Evolutionary conservation across 2,329 filamentous ascomycete genomes (phyloP), one percentile per base, ranked within the genome.

Genomic region (Leptographium wingfieldii): DNA sequence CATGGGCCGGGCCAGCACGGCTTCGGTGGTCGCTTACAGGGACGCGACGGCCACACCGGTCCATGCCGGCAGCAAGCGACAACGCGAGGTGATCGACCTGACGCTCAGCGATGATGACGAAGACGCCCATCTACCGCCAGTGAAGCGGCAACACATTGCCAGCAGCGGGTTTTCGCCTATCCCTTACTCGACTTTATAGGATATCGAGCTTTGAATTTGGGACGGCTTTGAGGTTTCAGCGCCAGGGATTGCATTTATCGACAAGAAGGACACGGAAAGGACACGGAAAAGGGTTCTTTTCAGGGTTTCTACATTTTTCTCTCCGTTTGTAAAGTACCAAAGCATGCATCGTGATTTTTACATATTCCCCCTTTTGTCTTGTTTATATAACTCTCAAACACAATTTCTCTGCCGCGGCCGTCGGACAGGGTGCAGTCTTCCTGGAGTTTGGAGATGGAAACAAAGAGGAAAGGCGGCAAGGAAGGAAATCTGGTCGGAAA

Each of bases 41-140:
- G 31, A 49, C 5, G 29, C 27, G 29, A 16, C n/a, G 10, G 49
- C 22, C 51, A 55, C 25, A 12, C 35, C 25, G 12, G 29, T 22
- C 38, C 29, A 35, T 31, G 29, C 54, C 2, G 51, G 49, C 48
- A 64, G 56, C 48, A 83, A 83, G 68, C 75, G 80, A 27, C 73
- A 76, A 1, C 72, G 73, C 3, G 76, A 80, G 53, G 77, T 84
- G 2, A 84, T 85, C 62, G 82, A 85, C 65, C 69, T 85, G 63
- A 85, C 82, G 1, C 68, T 81, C 7, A 81, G 78, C 55, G 80
- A 82, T 58, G 79, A 82, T 53, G 78, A 81, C 48, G 76, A 78
- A 31, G 64, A 65, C 27, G 60, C 56, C 5, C 43, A 73, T 3
- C 72, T 73, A 38, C 76, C 76, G 10, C 72, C 77, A 1, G 62